Conservation (phyloP, 2,329 filamentous ascomycete genomes). For the Xylaria multiplex region DNA sequence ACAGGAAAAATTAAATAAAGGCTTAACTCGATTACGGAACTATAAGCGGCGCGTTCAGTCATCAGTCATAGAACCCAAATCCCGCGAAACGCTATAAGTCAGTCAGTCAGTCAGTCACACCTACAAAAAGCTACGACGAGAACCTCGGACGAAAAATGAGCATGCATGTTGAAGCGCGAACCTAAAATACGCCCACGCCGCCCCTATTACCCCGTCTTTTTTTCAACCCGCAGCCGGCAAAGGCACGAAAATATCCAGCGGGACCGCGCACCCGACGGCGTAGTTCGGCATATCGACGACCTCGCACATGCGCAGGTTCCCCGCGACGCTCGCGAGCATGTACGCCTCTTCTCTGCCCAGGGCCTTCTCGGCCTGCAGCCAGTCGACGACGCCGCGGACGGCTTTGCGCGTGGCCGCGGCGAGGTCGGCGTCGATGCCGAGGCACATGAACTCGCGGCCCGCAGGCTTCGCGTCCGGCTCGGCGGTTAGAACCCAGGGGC, state of each 20-base stretch:
- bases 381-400: slow-evolving; percentile 58
- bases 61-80: too few relatives aligned
- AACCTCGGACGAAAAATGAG: too few relatives aligned
- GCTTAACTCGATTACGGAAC: too few relatives aligned
- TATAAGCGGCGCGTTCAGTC: too few relatives aligned
- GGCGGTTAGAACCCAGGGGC: slow-evolving; percentile 59
- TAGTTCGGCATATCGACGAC: slow-evolving; percentile 65
- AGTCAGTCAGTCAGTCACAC: too few relatives aligned
- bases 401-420: slow-evolving; percentile 61
- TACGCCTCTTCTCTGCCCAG: slow-evolving; percentile 58
- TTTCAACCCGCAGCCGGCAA: neutral
- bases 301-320: slow-evolving; percentile 61
- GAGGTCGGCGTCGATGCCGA: slow-evolving; percentile 60
- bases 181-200: too few relatives aligned
- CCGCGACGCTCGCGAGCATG: slow-evolving; percentile 62
- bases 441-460: slow-evolving; percentile 55
- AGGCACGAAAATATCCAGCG: slow-evolving; percentile 56
- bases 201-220: too few relatives aligned
- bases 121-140: too few relatives aligned
- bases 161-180: too few relatives aligned
- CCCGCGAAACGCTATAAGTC: too few relatives aligned
- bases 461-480: slow-evolving; percentile 32
- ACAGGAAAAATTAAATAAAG: too few relatives aligned
- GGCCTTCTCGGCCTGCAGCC: slow-evolving; percentile 58
- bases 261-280: slow-evolving; percentile 60